Evolutionary conservation across 2,329 filamentous ascomycete species (phyloP).

Genomic region (Septoria linicola): DNA sequence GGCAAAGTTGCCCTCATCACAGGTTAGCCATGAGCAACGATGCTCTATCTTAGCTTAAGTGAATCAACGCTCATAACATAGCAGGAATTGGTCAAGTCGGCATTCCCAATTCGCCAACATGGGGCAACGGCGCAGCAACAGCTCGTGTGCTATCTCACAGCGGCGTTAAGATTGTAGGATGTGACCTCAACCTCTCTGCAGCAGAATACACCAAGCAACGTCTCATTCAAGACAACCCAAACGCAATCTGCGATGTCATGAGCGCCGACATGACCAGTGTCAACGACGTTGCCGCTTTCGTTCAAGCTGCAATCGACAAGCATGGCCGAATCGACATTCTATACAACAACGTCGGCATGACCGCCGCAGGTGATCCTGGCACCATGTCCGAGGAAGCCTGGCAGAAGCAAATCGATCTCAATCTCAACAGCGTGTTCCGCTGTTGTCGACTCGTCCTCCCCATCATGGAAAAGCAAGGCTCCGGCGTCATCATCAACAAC

Average conservation of each 20-base stretch:
- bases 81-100: slow-evolving; percentile 46
- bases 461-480: slow-evolving; percentile 52
- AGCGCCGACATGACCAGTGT: slow-evolving; percentile 49
- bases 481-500: slow-evolving; percentile 47
- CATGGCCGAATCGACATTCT: slow-evolving; percentile 52
- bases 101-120: slow-evolving; percentile 39
- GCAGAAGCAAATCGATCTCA: slow-evolving; percentile 56
- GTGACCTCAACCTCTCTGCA: slow-evolving; percentile 29
- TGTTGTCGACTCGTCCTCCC: slow-evolving; percentile 54
- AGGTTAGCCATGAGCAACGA: not conserved
- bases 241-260: slow-evolving; percentile 40
- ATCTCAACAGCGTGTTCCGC: slow-evolving; percentile 57
- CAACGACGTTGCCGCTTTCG: slow-evolving; percentile 49
- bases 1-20: slow-evolving; percentile 49
- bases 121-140: slow-evolving; percentile 55
- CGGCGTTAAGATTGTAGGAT: slow-evolving; percentile 51
- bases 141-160: slow-evolving; percentile 50
- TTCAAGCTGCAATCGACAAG: slow-evolving; percentile 41
- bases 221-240: slow-evolving; percentile 38
- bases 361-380: slow-evolving; percentile 46
- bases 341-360: slow-evolving; percentile 53
- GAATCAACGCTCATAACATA: not conserved
- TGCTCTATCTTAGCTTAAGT: not conserved
- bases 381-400: slow-evolving; percentile 50
- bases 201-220: slow-evolving; percentile 37